Base-by-base conservation (phyloP, 2,329 filamentous ascomycete species). In the Fonsecaea multimorphosa region DNA sequence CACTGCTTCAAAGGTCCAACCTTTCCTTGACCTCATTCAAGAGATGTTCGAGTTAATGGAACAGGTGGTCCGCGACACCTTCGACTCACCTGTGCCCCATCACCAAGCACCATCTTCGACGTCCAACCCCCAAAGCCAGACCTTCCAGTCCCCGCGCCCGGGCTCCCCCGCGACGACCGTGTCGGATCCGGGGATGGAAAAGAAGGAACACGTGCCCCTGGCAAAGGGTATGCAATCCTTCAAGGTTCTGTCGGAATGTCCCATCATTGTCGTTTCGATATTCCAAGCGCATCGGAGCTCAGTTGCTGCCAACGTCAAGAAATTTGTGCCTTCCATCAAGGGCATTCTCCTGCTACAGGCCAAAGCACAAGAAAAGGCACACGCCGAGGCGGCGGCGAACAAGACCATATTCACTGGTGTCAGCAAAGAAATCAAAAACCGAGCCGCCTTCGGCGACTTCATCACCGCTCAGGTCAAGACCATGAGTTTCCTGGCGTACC, bases 381-480 rank as follows among this genome's bases (percentile, higher is more conserved):
- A 99, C 76, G 85, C 85, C 31, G 93, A 97, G 73, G 95, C 95
- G 12, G 88, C 87, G 49, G 87, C 88, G 0, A 90, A 88, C 73
- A 90, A 89, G 16, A 90, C 89, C 36, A 90, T 96, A 14, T 97
- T 98, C 75, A 95, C 92, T 0, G 94, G 95, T 1, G 92, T 99
- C 60, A 96, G 92, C 79, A 91, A 91, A 55, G 91, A 92, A 64
- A 97, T 99, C 74, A 94, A 92, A 79, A 97, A 98, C 73, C 86
- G 93, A 64, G 91, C 91, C 12, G 94, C 93, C 0, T 99, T 98
- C 80, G 95, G 94, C 38, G 96, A 99, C 73, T 96, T 98, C 71
- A 96, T 99, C 70, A 98, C 93, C 0, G 93, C 94, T 1, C 96
- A 99, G 77, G 95, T 99, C 16, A 98, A 99, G 82, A 98, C 94